Evolutionary conservation across 1,284 basidiomycete species (phyloP).

Genomic region (Serendipita sp.): DNA sequence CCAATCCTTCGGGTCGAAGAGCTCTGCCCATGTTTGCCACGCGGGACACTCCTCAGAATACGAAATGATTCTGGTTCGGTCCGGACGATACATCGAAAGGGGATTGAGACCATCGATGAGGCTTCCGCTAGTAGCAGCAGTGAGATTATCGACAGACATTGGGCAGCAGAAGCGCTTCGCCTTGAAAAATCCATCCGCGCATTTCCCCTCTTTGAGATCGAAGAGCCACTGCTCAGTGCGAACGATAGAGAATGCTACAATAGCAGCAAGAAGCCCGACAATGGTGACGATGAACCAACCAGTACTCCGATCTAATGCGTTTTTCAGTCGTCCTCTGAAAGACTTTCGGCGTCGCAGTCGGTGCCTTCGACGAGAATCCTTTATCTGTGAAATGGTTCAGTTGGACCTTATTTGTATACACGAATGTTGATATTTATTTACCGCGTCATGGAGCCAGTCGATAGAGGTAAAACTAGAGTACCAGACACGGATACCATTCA

Average conservation of each 20-base stretch:
- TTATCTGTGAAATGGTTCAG: conserved; percentile 37
- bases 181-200: conserved; percentile 52
- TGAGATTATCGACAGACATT: conserved; percentile 11
- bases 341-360: conserved; percentile 55
- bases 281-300: conserved; percentile 89
- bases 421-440: conserved; percentile 14
- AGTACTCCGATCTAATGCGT: conserved; percentile 66
- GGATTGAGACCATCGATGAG: conserved; percentile 6
- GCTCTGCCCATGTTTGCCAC: conserved; percentile 64
- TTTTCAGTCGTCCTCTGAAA: conserved; percentile 52
- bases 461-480: conserved; percentile 74
- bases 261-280: conserved; percentile 68
- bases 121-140: background rate
- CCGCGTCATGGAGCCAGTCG: conserved; percentile 83
- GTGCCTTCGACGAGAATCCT: conserved; percentile 69
- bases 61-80: conserved; percentile 8
- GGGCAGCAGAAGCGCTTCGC: conserved; percentile 77
- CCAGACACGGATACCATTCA: conserved; percentile 84
- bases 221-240: conserved; percentile 85
- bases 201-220: conserved; percentile 87
- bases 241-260: conserved; percentile 79
- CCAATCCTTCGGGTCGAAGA: conserved; percentile 17
- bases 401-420: background rate
- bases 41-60: conserved; percentile 39
- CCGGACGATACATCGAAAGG: conserved; percentile 14